Percentiles rank a stretch among this genome's conserved stretches.
Conservation (phyloP, 805 yeast genomes). For the Saccharomycopsis vini region DNA sequence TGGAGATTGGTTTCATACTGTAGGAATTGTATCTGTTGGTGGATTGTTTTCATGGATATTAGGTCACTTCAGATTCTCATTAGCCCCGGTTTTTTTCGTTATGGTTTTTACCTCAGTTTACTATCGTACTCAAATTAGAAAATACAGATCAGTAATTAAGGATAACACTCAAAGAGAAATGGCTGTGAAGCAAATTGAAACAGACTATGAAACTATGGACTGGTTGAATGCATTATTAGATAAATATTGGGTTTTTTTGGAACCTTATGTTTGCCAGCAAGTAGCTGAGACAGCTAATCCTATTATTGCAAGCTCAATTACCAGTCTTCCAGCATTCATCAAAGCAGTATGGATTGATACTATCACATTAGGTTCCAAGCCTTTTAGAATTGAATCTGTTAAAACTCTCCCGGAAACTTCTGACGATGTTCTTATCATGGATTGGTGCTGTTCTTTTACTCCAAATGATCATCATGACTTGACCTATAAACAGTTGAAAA, state of each 20-base stretch:
- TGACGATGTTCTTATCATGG: conserved; percentile 93
- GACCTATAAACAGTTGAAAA: conserved; percentile 76
- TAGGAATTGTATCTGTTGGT: conserved; percentile 59
- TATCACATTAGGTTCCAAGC: conserved; percentile 89
- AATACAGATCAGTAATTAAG: conserved; percentile 64
- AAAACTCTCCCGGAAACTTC: conserved; percentile 86
- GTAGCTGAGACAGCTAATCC: conserved; percentile 83
- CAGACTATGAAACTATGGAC: conserved; percentile 88
- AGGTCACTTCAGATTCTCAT: conserved; percentile 67
- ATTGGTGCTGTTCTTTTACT: conserved; percentile 86
- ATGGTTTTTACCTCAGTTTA: conserved; percentile 52
- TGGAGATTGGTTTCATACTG: conserved; percentile 96
- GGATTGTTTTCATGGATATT: conserved; percentile 67
- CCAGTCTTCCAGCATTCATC: conserved; percentile 70
- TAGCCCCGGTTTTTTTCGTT: conserved; percentile 75
- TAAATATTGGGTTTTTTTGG: conserved; percentile 86
- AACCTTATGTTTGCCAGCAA: conserved; percentile 81
- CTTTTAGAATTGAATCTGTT: conserved; percentile 86
- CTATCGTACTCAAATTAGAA: conserved; percentile 77
- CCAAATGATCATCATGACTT: conserved; percentile 87
- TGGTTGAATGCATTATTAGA: conserved; percentile 88
- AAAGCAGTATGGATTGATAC: conserved; percentile 79
- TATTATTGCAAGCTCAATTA: conserved; percentile 56
- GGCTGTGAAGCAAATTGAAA: conserved; percentile 70
- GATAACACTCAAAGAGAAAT: conserved; percentile 81